Base-by-base conservation (phyloP, 768 basidiomycete genomes). In the Macrolepiota albuminosa region DNA sequence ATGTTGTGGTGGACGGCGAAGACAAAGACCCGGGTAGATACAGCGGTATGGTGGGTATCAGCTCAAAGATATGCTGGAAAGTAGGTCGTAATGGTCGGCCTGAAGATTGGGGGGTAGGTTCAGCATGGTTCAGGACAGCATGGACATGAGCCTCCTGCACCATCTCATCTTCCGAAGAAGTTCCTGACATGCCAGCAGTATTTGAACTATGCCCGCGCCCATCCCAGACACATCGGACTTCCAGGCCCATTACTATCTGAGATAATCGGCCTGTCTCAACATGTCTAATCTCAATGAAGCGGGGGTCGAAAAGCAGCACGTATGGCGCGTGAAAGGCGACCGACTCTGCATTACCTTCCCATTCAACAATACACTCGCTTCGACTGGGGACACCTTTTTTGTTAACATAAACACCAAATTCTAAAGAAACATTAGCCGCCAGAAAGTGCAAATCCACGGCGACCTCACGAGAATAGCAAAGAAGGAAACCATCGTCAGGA, bases 391-490 rank as follows among this genome's bases (percentile, higher is more conserved):
- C 86, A n/a, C 95, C 95, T 60, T 94, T 91, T 40, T 91, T 87
- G 72, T 95, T 87, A 33, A 97, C 94, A 66, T 91, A 96, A 42
- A 97, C 80, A 11, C 94, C 95, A 61, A 97, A 95, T 71, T 94
- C 92, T 92, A 63, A 26, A n/a, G 47, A 55, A 56, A 57, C 18
- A 36, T 71, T 21, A 62, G 54, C 49, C 39, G 42, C 8, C 50
- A 33, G 5, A 11, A 49, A 51, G 59, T 26, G 14, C 10, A 48
- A 26, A 37, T 47, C 33, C 21, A 21, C 18, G 21, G 53, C n/a
- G 46, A 8, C 26, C 81, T 57, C 66, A 93, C 93, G 90, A 70
- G 92, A 86, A 65, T 95, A 96, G 70, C 90, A 93, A 16, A 97
- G 81, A 52, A 97, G 70, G 73, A 95, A 97, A 71, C 93, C 92